A percentile compares a stretch with the other conserved stretches of the same genome.
phyloP scores from a whole-genome alignment of 129 eudicot genomes.

The Helianthus tuberosus region DNA sequence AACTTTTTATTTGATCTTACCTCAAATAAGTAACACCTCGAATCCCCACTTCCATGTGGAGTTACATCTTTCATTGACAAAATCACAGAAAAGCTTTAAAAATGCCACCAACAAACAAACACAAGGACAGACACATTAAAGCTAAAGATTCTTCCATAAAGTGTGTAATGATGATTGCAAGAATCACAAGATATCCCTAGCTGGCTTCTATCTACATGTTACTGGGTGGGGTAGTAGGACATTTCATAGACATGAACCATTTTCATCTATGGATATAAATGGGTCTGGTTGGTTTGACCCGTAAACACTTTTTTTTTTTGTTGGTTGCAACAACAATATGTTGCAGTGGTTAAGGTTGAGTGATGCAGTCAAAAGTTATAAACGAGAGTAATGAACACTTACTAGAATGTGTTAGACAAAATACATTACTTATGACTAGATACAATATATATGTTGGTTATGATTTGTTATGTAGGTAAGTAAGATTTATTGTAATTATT shows the following conservation, averaged over 20 bases:
- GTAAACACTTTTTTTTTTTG: neutral
- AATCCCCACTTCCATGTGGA: too few relatives aligned
- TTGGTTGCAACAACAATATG: neutral
- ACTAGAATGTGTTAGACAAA: too few relatives aligned
- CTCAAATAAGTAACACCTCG: too few relatives aligned
- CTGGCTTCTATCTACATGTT: neutral
- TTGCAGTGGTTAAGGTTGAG: too few relatives aligned
- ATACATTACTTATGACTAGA: too few relatives aligned
- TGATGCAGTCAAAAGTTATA: too few relatives aligned
- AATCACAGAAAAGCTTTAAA: neutral
- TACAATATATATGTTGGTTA: too few relatives aligned
- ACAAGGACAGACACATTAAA: slow-evolving; percentile 2
- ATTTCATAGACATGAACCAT: neutral
- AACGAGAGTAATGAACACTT: too few relatives aligned
- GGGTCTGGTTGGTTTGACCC: neutral
- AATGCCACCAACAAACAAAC: neutral
- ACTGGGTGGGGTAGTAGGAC: neutral
- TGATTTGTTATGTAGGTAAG: too few relatives aligned
- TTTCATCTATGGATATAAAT: neutral
- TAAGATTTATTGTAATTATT: too few relatives aligned
- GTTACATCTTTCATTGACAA: neutral
- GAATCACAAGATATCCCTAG: neutral
- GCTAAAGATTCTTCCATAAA: slow-evolving; percentile 29
- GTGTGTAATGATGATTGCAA: slow-evolving; percentile 18
- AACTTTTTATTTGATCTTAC: too few relatives aligned